Conservation (phyloP, 345 rosid genomes). For the Brassica nigra region DNA sequence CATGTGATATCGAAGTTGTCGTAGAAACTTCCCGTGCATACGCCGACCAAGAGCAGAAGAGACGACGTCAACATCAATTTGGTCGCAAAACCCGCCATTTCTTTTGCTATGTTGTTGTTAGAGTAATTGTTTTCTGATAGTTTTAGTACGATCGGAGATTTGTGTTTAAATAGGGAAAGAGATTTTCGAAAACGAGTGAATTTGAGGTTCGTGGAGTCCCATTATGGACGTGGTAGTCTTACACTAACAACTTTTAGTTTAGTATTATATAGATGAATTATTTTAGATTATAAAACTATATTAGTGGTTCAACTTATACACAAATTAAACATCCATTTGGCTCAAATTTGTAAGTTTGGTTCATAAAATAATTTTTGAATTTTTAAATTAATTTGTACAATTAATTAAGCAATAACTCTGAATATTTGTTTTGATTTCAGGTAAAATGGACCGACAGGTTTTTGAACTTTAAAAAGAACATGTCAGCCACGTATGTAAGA, state of each 20-base stretch:
- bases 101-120: not conserved
- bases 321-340: not conserved
- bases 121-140: not conserved
- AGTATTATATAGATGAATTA: not conserved
- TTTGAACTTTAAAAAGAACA: conserved; percentile 12
- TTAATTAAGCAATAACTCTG: not conserved
- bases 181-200: not conserved
- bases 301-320: not conserved
- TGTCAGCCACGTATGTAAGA: conserved; percentile 22
- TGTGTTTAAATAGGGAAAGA: conserved; percentile 15
- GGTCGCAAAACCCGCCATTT: conserved; percentile 31
- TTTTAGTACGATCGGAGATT: conserved; percentile 16
- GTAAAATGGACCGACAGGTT: conserved; percentile 29
- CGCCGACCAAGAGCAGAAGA: conserved; percentile 15
- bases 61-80: conserved; percentile 15
- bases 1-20: conserved; percentile 57
- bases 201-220: conserved; percentile 29
- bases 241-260: not conserved
- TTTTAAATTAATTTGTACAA: not conserved
- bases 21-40: conserved; percentile 46
- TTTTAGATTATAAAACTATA: not conserved
- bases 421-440: conserved; percentile 7
- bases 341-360: not conserved
- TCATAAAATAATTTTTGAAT: not conserved
- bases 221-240: conserved; percentile 34